These are phyloP conservation scores for Albifimbria verrucaria DNA, from an alignment of 2,329 filamentous ascomycete genomes.

Conservation along the genomic window DNA sequence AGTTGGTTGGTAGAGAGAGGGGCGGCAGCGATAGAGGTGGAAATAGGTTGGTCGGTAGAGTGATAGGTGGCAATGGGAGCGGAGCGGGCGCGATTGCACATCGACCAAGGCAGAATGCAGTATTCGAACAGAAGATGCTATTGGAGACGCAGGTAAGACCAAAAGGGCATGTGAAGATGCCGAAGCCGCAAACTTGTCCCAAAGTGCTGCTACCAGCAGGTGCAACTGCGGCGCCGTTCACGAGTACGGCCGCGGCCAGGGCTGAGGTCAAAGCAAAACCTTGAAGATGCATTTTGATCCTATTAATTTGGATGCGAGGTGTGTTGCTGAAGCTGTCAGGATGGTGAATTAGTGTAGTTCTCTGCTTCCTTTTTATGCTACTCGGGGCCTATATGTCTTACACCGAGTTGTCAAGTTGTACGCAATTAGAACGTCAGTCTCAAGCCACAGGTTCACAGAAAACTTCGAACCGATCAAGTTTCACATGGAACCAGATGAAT, in stretches of 20 bases:
- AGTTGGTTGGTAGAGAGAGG: no score
- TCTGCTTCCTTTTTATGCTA: background rate
- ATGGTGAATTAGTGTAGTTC: background rate
- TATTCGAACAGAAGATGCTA: background rate
- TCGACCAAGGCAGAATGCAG: background rate
- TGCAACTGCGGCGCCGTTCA: no score
- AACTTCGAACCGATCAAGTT: background rate
- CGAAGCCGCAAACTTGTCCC: background rate
- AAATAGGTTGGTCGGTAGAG: no score
- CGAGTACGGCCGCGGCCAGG: background rate
- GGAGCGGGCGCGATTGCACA: background rate
- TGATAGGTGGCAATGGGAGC: background rate
- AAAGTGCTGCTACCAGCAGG: background rate
- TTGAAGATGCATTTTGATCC: background rate
- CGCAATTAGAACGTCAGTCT: background rate
- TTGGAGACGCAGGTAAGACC: background rate
- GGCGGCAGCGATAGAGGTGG: no score
- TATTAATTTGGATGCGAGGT: no score
- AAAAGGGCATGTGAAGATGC: background rate
- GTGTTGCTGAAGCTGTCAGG: no score
- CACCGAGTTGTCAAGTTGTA: background rate
- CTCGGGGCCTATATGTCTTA: background rate
- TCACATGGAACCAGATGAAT: background rate
- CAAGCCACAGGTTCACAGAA: background rate
- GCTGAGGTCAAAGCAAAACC: background rate